A percentile compares a stretch with the other conserved stretches of the same genome.
Conservation (phyloP, 2,329 filamentous ascomycete species). For the Diplodia sapinea region DNA sequence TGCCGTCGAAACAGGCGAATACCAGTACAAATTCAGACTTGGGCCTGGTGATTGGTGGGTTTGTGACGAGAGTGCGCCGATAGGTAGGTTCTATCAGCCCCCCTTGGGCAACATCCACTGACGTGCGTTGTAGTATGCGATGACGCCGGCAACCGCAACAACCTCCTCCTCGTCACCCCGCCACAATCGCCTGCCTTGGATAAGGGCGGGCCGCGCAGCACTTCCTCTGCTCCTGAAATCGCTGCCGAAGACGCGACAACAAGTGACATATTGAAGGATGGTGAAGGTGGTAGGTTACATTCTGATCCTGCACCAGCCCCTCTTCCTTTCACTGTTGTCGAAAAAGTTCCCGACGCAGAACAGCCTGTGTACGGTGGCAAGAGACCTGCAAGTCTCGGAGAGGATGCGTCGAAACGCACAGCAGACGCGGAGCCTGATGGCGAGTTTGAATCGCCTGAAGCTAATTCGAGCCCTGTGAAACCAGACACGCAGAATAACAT, state of each 20-base stretch:
- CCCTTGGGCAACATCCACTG: constrained; percentile 32
- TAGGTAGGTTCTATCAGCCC: constrained; percentile 53
- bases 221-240: constrained; percentile 16
- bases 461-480: neutral
- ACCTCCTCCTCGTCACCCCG: constrained; percentile 51
- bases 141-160: constrained; percentile 61
- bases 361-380: constrained; percentile 36
- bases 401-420: constrained; percentile 35
- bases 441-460: constrained; percentile 27
- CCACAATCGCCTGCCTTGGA: neutral
- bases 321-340: constrained; percentile 37
- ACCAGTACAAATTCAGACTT: constrained; percentile 77
- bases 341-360: constrained; percentile 36
- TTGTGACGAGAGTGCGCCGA: constrained; percentile 66
- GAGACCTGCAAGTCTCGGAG: constrained; percentile 33
- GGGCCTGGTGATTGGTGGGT: constrained; percentile 73
- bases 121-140: constrained; percentile 53
- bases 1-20: constrained; percentile 62
- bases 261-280: neutral
- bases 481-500: neutral
- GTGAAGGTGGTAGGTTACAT: constrained; percentile 23
- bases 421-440: constrained; percentile 38
- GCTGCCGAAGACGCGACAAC: neutral
- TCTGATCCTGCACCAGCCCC: constrained; percentile 33
- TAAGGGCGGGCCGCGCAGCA: neutral